Percentiles rank a stretch among this genome's conserved stretches.
phyloP scores from a whole-genome alignment of 306 rosid genomes.

The Alnus glutinosa region DNA sequence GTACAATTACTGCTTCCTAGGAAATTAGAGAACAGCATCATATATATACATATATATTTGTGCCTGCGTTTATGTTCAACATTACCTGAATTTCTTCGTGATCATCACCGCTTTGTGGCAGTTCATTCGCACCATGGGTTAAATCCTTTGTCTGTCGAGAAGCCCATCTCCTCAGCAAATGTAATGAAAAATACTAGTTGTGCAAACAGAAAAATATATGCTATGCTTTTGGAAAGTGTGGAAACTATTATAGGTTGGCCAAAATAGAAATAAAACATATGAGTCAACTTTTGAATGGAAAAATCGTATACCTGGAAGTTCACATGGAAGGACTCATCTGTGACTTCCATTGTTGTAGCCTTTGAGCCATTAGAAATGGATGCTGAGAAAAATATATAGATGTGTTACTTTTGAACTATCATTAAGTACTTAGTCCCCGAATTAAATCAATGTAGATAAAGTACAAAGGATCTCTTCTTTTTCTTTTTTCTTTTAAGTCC shows the following conservation, averaged over 20 bases:
- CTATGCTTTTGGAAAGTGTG: neutral
- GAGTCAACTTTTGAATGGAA: neutral
- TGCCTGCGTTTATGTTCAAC: conserved; percentile 14
- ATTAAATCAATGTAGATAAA: neutral
- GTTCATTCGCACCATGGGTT: conserved; percentile 51
- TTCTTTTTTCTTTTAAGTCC: neutral
- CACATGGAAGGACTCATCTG: conserved; percentile 53
- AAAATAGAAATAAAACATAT: neutral
- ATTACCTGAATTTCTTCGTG: conserved; percentile 64
- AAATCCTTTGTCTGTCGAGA: conserved; percentile 62
- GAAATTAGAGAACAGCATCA: conserved; percentile 13
- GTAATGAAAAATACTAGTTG: neutral
- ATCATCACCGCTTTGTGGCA: conserved; percentile 26
- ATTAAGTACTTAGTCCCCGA: neutral
- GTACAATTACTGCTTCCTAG: conserved; percentile 12
- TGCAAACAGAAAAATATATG: neutral
- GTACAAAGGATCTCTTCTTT: neutral
- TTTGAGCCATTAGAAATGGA: conserved; percentile 41
- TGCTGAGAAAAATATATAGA: conserved; percentile 39
- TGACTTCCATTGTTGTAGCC: conserved; percentile 33
- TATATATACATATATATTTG: neutral
- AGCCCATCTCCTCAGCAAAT: conserved; percentile 33
- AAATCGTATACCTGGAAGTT: conserved; percentile 57
- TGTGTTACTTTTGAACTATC: conserved; percentile 23
- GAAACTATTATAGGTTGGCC: neutral